Evolutionary conservation across 2,329 filamentous ascomycete genomes (phyloP), one percentile per base, ranked within the genome.

Genomic region (Stachybotrys echinatus): DNA sequence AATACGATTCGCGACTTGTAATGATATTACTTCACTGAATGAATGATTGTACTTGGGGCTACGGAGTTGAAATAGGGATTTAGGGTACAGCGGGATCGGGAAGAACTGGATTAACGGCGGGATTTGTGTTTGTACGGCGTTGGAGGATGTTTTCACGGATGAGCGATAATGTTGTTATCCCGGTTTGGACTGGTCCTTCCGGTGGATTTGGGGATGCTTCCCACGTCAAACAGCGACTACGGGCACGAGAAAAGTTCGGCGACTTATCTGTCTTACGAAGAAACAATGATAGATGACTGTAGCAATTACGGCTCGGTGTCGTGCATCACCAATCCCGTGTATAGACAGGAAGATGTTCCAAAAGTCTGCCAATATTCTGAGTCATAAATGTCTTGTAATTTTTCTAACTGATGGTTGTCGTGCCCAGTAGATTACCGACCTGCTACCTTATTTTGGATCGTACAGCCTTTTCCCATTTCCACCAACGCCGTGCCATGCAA

Each of bases 401-500:
- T n/a, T n/a, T n/a, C n/a, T n/a, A n/a, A n/a, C n/a, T n/a, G n/a
- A n/a, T n/a, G n/a, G n/a, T n/a, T n/a, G n/a, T n/a, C n/a, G n/a
- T n/a, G n/a, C n/a, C n/a, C n/a, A n/a, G n/a, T n/a, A n/a, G n/a
- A n/a, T n/a, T n/a, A n/a, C n/a, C n/a, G n/a, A n/a, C n/a, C n/a
- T n/a, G n/a, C n/a, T n/a, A n/a, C n/a, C n/a, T n/a, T n/a, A n/a
- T n/a, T n/a, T n/a, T n/a, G n/a, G n/a, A n/a, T n/a, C n/a, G 27
- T 34, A 34, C 27, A 34, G 27, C 27, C 27, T 34, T 34, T 34
- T 34, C 27, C 27, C 3, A 14, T 34, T n/a, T 34, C 27, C 27
- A 58, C 48, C 48, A 66, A 67, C 65, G 64, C 65, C 65, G 58
- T 64, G 64, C 65, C 55, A 67, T 67, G 64, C 61, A 56, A 57